Percentiles rank a stretch among this genome's conserved stretches.
Evolutionary conservation across 2,329 filamentous ascomycete species (phyloP).

Genomic region (Fusarium nodosum): DNA sequence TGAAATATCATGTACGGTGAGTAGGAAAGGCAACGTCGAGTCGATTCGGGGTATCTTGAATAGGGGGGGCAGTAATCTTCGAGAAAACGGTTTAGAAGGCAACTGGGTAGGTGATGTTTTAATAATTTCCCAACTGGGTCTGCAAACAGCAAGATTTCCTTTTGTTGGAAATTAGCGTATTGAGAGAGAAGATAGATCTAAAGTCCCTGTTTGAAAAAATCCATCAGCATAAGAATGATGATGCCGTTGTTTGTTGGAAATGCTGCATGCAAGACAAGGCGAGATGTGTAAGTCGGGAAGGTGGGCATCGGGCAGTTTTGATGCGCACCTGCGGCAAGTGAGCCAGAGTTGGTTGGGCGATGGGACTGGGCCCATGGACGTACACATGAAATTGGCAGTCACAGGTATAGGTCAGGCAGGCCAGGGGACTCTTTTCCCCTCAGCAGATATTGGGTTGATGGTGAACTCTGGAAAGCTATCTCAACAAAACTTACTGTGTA

Average conservation of each 20-base stretch:
- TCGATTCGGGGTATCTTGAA: conserved; percentile 29
- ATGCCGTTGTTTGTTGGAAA: conserved; percentile 18
- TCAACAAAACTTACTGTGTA: conserved; percentile 23
- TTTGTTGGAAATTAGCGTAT: conserved; percentile 17
- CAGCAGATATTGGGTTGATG: conserved; percentile 27
- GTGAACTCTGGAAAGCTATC: conserved; percentile 17
- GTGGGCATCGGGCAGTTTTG: conserved; percentile 43
- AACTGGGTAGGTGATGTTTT: conserved; percentile 13
- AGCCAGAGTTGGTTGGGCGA: conserved; percentile 24
- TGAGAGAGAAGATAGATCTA: conserved; percentile 5
- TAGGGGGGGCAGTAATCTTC: conserved; percentile 41
- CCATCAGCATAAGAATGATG: conserved; percentile 25
- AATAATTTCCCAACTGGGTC: conserved; percentile 37
- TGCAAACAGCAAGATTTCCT: conserved; percentile 31
- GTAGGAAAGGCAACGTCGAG: conserved; percentile 32
- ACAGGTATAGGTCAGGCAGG: neutral
- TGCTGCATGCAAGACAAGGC: conserved; percentile 24
- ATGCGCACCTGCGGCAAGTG: conserved; percentile 39
- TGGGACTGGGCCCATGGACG: conserved; percentile 37
- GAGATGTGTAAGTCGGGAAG: conserved; percentile 45
- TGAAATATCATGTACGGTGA: conserved; percentile 30
- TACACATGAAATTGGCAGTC: conserved; percentile 39
- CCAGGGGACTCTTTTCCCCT: conserved; percentile 43
- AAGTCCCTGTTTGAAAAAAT: conserved; percentile 9
- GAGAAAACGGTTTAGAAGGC: conserved; percentile 14